These are phyloP conservation scores for Lenwebbia sp. DNA, from an alignment of 345 rosid species.

Conservation along the genomic window DNA sequence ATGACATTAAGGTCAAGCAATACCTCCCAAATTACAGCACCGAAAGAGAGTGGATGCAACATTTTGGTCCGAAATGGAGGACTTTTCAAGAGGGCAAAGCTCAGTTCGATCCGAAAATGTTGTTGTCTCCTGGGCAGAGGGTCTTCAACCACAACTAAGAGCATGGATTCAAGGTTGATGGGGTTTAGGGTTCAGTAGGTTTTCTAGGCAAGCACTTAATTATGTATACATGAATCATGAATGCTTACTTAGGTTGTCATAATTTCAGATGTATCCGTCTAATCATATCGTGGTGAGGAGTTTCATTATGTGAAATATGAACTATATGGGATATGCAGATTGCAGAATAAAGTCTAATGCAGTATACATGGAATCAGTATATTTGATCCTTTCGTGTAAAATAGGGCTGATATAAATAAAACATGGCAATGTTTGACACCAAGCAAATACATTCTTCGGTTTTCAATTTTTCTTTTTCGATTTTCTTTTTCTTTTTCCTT, in stretches of 20 bases:
- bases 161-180: not conserved
- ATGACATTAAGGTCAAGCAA: not conserved
- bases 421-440: not conserved
- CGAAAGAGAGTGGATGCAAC: conserved; percentile 3
- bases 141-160: not conserved
- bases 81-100: not conserved
- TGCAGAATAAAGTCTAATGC: not conserved
- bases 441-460: not conserved
- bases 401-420: not conserved
- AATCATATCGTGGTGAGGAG: not conserved
- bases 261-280: not conserved
- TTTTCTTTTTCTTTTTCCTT: too few relatives aligned
- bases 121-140: conserved; percentile 10
- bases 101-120: conserved; percentile 5
- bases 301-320: not conserved
- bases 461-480: too few relatives aligned
- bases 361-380: not conserved
- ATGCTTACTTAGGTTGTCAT: not conserved
- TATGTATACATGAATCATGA: not conserved
- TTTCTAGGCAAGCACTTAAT: not conserved
- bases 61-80: conserved; percentile 9
- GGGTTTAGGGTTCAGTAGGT: not conserved
- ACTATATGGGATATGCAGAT: not conserved
- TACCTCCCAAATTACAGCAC: conserved; percentile 2
- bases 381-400: not conserved